Evolutionary conservation across 140 eudicot genomes (phyloP), one percentile per base, ranked within the genome.

Genomic region (Bidens hawaiensis): DNA sequence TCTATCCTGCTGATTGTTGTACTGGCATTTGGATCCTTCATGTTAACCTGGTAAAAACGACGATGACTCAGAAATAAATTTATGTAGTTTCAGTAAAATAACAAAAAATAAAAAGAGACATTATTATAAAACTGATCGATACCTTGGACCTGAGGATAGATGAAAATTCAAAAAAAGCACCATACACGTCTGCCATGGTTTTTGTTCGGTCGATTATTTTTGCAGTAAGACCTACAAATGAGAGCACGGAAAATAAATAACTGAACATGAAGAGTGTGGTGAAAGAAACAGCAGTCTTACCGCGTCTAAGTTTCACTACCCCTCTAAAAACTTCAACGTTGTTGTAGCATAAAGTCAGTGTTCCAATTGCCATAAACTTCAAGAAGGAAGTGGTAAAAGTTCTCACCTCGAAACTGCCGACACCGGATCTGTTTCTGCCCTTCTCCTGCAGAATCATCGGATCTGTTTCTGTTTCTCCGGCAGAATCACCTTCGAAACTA

Each of bases 361-460:
- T 87, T 72, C 98, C 98, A 62, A 91, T 84, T 50, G 98, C 94
- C 98, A 90, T 91, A 67, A 91, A 82, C 98, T 91, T n/a, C n/a
- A n/a, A n/a, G n/a, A n/a, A n/a, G n/a, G n/a, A n/a, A n/a, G n/a
- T n/a, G n/a, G n/a, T n/a, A n/a, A n/a, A n/a, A n/a, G n/a, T n/a
- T n/a, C n/a, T n/a, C n/a, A n/a, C n/a, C n/a, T n/a, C n/a, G n/a
- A n/a, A n/a, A n/a, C n/a, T n/a, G n/a, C n/a, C n/a, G n/a, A n/a
- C n/a, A n/a, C n/a, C n/a, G n/a, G n/a, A n/a, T n/a, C n/a, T n/a
- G n/a, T n/a, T n/a, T n/a, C n/a, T n/a, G n/a, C n/a, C n/a, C n/a
- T n/a, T n/a, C n/a, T n/a, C n/a, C n/a, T n/a, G n/a, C n/a, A n/a
- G n/a, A n/a, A n/a, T n/a, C n/a, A n/a, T n/a, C n/a, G n/a, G n/a